Conservation (phyloP, 139 green algal species). For the Micractinium conductrix region DNA sequence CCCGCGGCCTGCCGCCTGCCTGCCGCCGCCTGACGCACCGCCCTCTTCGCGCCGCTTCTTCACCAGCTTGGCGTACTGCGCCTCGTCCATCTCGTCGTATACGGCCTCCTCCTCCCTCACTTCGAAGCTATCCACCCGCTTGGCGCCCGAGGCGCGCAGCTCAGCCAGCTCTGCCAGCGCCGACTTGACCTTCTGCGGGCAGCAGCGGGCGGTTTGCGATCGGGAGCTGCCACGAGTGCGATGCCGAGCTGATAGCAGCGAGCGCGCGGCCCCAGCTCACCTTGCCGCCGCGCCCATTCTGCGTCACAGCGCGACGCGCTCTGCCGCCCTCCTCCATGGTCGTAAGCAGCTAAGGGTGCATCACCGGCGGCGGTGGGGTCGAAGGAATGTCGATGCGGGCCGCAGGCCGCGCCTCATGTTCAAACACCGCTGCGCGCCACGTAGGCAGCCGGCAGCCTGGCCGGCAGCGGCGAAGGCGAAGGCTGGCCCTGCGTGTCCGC, state of each 20-base stretch:
- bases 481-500: no score
- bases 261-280: neutral
- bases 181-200: constrained; percentile 35
- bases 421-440: no score
- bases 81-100: constrained; percentile 92
- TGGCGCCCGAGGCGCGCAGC: constrained; percentile 52
- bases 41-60: constrained; percentile 82
- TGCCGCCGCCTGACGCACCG: constrained; percentile 50
- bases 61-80: constrained; percentile 88
- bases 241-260: neutral
- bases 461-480: no score
- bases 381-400: no score
- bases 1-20: neutral
- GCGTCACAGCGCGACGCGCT: neutral
- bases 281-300: neutral
- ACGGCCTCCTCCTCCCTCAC: constrained; percentile 84
- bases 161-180: constrained; percentile 54
- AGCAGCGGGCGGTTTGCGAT: neutral
- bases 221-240: neutral
- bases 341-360: neutral
- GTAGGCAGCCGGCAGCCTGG: no score
- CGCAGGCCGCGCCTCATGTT: no score
- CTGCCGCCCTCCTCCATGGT: constrained; percentile 16
- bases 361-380: neutral
- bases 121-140: constrained; percentile 70